A percentile compares a stretch with the other conserved stretches of the same genome.
Evolutionary conservation across 1,284 basidiomycete genomes (phyloP).

Genomic region (Hemileccinum hortonii): DNA sequence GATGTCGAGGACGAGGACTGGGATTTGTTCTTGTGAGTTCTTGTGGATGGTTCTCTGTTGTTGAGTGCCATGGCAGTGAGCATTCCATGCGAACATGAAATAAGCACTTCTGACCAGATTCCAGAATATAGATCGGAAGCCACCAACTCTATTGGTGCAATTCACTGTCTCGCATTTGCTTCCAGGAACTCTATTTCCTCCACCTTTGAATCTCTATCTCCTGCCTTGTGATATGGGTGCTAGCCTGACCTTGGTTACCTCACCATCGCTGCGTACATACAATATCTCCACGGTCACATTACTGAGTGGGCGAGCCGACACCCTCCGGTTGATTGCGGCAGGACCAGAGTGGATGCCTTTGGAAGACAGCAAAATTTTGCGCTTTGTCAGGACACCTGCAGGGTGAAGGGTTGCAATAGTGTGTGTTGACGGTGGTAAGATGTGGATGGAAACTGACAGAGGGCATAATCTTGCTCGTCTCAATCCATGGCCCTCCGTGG

Average conservation of each 20-base stretch:
- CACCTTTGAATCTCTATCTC: conserved; percentile 53
- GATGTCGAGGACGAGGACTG: conserved; percentile 69
- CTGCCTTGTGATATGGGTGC: conserved; percentile 47
- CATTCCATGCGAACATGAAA: not conserved
- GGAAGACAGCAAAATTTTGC: conserved; percentile 52
- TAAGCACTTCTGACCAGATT: conserved; percentile 13
- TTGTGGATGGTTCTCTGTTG: conserved; percentile 69
- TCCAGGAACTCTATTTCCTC: conserved; percentile 45
- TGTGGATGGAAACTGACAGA: conserved; percentile 53
- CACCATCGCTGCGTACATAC: conserved; percentile 59
- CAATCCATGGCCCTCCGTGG: conserved; percentile 51
- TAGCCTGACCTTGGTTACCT: conserved; percentile 58
- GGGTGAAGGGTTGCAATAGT: conserved; percentile 69
- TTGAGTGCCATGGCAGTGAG: conserved; percentile 75
- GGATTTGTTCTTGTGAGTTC: conserved; percentile 76
- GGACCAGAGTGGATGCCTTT: conserved; percentile 40
- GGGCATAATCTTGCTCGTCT: conserved; percentile 46
- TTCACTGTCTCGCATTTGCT: conserved; percentile 68
- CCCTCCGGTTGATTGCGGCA: conserved; percentile 44
- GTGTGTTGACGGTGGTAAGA: conserved; percentile 57
- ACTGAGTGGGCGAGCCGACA: conserved; percentile 57
- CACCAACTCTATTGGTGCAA: conserved; percentile 80
- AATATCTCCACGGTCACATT: conserved; percentile 55
- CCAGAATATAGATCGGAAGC: conserved; percentile 85
- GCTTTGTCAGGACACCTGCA: conserved; percentile 73